Base-by-base conservation (phyloP, 2,329 filamentous ascomycete genomes). In the Tolypocladium endophyticum region DNA sequence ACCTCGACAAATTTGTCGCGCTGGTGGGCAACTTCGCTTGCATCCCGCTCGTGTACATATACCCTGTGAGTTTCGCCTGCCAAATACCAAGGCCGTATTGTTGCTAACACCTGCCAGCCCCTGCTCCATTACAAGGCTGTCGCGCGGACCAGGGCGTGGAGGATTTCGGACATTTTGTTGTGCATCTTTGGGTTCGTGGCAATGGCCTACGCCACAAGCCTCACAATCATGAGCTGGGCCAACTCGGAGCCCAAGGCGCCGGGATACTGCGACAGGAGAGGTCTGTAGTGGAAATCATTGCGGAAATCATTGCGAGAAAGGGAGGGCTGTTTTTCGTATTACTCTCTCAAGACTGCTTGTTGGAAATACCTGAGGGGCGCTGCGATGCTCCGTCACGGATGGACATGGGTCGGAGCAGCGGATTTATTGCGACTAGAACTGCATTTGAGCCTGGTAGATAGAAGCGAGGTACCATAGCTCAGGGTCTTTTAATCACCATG, bases 1-100 rank as follows among this genome's bases (percentile, higher is more conserved):
- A 97, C 74, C 78, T 99, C 59, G 94, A 99, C 77, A 97, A 97
- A 75, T 99, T 99, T 72, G 95, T 99, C 38, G 89, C 92, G 28
- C 81, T 99, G 45, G 92, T 99, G 25, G 94, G 94, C 64, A 96
- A 92, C 74, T 99, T 99, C 79, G 94, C 94, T 62, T 99, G 94
- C 72, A 94, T 99, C 67, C 94, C 94, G 53, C 79, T 99, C 60
- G 94, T 97, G 62, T 97, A 95, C 70, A 95, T 99, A 58, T 99
- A 99, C 72, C 95, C 94, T 64, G 92, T 97, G 82, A 82, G 90
- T 85, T 30, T 84, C 23, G 43, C 16, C 1, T 25, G 38, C 39
- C n/a, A 35, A 39, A 11, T 43, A 30, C 8, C 33, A 18, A 33
- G 28, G 58, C 58, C 33, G 56, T 25, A 38, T 52, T 25, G 39